Base-by-base conservation (phyloP, 1,284 basidiomycete species). In the Vanrija humicola region DNA sequence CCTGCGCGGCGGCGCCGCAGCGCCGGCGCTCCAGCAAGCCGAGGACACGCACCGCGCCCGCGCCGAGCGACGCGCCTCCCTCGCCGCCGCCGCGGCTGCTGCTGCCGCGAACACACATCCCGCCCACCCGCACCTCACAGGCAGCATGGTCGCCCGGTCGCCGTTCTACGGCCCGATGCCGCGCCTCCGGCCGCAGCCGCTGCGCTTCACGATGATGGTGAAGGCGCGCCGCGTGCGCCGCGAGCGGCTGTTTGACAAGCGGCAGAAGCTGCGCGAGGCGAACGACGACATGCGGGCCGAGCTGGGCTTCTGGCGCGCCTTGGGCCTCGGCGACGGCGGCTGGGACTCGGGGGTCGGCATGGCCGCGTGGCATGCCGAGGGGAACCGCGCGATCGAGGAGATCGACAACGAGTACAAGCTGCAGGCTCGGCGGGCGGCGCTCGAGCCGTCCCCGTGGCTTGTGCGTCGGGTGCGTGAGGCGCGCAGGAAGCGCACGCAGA, bases 121-220 rank as follows among this genome's bases (percentile, higher is more conserved):
- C 34, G 7, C 14, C 87, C 80, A 83, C 1, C 83, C 86, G 5
- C 83, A 85, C 39, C 73, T 89, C 52, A 89, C 87, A 1, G 87
- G 88, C 4, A 81, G 79, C 5, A 82, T 83, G 66, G 68, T 89
- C 25, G 82, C 82, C 10, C 81, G 88, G 0, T 80, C 85, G 0
- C 49, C 82, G 7, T 83, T 76, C 73, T 84, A 89, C 68, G 79
- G 74, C 0, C 86, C 88, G 0, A 79, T 93, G 7, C 89, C 89
- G 0, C 82, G 88, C 0, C 74, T 93, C 63, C 84, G 82, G 53
- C 88, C 88, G 0, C 89, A 93, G 61, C 90, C 91, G 0, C 59
- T 75, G 3, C 77, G 81, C 15, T 81, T 91, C 42, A 81, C 82
- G 0, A 80, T 82, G 66, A 89, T 90, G 79, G 88, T 93, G 34